These are phyloP conservation scores for Didymella pinodella DNA, from an alignment of 2,329 filamentous ascomycete species.

Conservation along the genomic window DNA sequence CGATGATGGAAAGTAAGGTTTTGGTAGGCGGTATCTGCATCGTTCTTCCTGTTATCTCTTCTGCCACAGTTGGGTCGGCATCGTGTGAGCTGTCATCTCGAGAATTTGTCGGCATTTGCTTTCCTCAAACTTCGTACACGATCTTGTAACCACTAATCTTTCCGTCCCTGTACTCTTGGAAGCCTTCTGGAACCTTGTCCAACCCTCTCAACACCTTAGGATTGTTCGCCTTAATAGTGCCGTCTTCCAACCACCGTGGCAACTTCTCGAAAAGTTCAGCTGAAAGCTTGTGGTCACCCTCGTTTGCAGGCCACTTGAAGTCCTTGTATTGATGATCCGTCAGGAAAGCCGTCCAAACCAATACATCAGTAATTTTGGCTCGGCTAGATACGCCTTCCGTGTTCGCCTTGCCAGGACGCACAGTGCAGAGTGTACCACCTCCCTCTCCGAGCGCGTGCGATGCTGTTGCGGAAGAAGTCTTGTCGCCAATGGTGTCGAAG, in stretches of 20 bases:
- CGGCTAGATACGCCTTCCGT: constrained; percentile 48
- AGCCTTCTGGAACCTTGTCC: constrained; percentile 44
- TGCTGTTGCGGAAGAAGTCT: constrained; percentile 44
- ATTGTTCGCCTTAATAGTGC: constrained; percentile 49
- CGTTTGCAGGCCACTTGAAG: constrained; percentile 50
- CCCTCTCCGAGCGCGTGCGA: constrained; percentile 41
- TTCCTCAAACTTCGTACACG: constrained; percentile 47
- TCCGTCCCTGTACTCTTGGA: constrained; percentile 52
- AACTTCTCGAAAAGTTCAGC: constrained; percentile 52
- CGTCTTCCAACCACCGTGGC: constrained; percentile 44
- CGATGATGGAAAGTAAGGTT: background rate
- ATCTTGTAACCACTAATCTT: constrained; percentile 54
- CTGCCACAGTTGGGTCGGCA: background rate
- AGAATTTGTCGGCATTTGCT: background rate
- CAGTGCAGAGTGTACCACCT: constrained; percentile 49
- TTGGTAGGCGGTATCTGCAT: background rate
- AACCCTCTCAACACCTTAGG: constrained; percentile 44
- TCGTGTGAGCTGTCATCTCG: background rate
- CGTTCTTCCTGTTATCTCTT: too few species aligned
- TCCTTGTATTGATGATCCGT: constrained; percentile 51
- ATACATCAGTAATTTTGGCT: constrained; percentile 52
- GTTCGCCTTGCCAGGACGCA: constrained; percentile 53
- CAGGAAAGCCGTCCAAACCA: constrained; percentile 56
- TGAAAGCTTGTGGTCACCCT: constrained; percentile 50
- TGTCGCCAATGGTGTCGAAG: constrained; percentile 57